Conservation (phyloP, 164 flowering plant species). For the Echeveria elegans region DNA sequence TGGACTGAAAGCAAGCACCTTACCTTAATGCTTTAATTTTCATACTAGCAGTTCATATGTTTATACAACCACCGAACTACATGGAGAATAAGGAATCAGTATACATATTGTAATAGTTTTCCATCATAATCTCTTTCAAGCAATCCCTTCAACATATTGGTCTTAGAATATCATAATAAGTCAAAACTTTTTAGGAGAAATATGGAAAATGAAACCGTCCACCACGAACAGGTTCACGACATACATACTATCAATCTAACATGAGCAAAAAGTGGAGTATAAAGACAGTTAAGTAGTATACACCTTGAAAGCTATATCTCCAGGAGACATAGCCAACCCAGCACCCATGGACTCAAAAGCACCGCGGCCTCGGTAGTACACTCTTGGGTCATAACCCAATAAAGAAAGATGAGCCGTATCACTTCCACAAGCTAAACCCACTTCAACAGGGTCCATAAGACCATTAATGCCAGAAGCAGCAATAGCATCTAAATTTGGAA, state of each 20-base stretch:
- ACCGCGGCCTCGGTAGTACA: conserved; percentile 89
- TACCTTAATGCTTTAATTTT: background rate
- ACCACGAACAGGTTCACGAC: background rate
- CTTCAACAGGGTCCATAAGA: conserved; percentile 96
- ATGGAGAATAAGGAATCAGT: background rate
- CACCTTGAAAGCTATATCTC: conserved; percentile 96
- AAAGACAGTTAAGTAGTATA: background rate
- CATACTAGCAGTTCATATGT: background rate
- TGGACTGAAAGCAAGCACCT: conserved; percentile 64
- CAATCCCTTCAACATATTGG: background rate
- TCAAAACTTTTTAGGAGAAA: background rate
- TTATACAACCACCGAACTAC: background rate
- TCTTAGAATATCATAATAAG: background rate
- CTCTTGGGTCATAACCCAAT: conserved; percentile 80
- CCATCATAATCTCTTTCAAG: background rate
- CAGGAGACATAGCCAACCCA: conserved; percentile 95
- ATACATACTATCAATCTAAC: background rate
- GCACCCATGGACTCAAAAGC: conserved; percentile 99
- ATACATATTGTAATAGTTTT: background rate
- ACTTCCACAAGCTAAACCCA: conserved; percentile 92
- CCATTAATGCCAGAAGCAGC: conserved; percentile 98
- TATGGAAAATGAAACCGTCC: background rate
- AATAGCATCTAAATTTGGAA: conserved; percentile 81
- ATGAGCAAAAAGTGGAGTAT: background rate
- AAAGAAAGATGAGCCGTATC: conserved; percentile 95